Evolutionary conservation across 306 rosid genomes (phyloP).

Genomic region (barrel medic (Medicago truncatula)): DNA sequence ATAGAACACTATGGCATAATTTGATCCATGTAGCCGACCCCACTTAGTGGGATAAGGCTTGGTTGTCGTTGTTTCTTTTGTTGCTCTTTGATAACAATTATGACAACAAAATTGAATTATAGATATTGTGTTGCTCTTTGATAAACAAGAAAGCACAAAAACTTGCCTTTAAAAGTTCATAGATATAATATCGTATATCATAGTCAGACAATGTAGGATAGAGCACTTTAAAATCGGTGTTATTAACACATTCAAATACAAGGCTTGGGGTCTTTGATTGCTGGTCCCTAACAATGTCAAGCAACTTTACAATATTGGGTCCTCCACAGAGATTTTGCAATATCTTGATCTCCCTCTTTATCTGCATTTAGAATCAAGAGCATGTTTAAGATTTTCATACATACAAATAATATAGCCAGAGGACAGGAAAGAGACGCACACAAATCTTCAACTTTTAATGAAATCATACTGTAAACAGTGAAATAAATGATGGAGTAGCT

Average conservation of each 20-base stretch:
- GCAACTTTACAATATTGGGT: constrained; percentile 78
- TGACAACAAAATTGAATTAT: constrained; percentile 1
- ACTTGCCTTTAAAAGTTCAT: constrained; percentile 74
- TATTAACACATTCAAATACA: constrained; percentile 57
- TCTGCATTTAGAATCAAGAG: constrained; percentile 53
- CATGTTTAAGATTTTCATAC: too few species aligned
- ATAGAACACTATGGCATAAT: too few species aligned
- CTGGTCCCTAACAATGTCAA: constrained; percentile 83
- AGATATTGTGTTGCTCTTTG: background rate
- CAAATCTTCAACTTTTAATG: background rate
- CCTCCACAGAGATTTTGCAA: constrained; percentile 68
- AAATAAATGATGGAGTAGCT: background rate
- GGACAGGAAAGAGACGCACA: background rate
- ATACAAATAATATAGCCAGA: background rate
- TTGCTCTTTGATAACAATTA: too few species aligned
- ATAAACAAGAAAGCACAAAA: constrained; percentile 26
- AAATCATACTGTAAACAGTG: constrained; percentile 1
- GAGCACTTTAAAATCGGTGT: constrained; percentile 80
- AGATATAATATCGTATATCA: constrained; percentile 75
- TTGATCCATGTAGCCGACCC: too few species aligned
- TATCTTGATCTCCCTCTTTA: constrained; percentile 68
- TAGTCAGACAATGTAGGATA: constrained; percentile 75
- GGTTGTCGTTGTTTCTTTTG: too few species aligned
- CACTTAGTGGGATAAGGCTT: too few species aligned
- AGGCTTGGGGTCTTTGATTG: constrained; percentile 79